Evolutionary conservation across 164 flowering plant species (phyloP).

Genomic region (Macadamia tetraphylla): DNA sequence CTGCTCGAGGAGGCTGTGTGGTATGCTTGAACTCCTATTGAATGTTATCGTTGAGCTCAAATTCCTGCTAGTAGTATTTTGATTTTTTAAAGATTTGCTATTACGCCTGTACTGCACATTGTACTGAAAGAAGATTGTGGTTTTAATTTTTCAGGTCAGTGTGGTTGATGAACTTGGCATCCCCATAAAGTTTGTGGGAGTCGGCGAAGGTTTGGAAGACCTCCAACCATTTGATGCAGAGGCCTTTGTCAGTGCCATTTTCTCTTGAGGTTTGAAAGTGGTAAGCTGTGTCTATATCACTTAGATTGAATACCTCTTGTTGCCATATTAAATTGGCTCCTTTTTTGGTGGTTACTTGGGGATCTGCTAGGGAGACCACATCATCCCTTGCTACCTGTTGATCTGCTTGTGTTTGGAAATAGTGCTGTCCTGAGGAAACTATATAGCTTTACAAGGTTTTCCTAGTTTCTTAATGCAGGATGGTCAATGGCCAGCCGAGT

Average conservation of each 20-base stretch:
- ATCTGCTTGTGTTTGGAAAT: too few species aligned
- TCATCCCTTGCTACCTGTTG: too few species aligned
- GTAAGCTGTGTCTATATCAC: slow-evolving; percentile 4
- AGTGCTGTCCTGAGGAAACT: too few species aligned
- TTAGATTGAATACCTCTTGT: too few species aligned
- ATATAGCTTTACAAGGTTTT: too few species aligned
- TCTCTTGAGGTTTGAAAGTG: slow-evolving; percentile 38
- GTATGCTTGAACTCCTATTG: slow-evolving; percentile 31
- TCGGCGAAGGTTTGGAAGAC: slow-evolving; percentile 92
- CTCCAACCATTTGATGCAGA: slow-evolving; percentile 95
- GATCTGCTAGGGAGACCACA: too few species aligned
- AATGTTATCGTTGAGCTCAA: not conserved
- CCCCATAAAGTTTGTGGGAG: slow-evolving; percentile 97
- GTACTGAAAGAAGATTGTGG: not conserved
- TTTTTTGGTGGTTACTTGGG: too few species aligned
- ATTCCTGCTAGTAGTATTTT: not conserved
- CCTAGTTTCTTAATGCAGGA: too few species aligned
- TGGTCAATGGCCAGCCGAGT: too few species aligned
- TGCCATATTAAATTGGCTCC: too few species aligned
- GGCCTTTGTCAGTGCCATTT: slow-evolving; percentile 82
- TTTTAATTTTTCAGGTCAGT: slow-evolving; percentile 60
- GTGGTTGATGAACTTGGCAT: slow-evolving; percentile 97
- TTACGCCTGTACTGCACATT: not conserved
- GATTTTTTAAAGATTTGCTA: not conserved
- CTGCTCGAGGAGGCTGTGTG: slow-evolving; percentile 99